A percentile compares a stretch with the other conserved stretches of the same genome.
phyloP scores from a whole-genome alignment of 257 asterid genomes.

The Nicotiana undulata region DNA sequence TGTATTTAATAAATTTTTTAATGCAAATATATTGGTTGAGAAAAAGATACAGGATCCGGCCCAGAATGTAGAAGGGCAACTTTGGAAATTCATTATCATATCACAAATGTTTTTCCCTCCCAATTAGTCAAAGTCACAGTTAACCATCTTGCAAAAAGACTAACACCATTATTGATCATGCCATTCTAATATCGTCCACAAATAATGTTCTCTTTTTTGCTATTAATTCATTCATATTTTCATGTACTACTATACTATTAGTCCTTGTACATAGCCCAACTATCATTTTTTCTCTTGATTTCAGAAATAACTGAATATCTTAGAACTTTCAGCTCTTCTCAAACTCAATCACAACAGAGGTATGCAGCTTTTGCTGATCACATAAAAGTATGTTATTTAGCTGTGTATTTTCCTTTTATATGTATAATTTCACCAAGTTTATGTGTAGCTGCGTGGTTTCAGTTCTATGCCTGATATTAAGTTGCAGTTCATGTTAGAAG shows the following conservation, averaged over 20 bases:
- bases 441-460: neutral
- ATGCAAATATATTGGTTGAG: too few species aligned
- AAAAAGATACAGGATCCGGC: too few species aligned
- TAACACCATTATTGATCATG: constrained; percentile 32
- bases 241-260: neutral
- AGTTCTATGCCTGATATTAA: neutral
- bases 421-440: too few species aligned
- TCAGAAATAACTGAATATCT: neutral
- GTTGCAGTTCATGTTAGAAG: neutral
- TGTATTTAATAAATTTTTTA: too few species aligned
- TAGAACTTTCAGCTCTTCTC: neutral
- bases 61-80: neutral
- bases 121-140: constrained; percentile 19
- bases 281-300: constrained; percentile 28
- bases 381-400: neutral
- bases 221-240: neutral
- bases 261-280: constrained; percentile 5
- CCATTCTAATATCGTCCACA: constrained; percentile 26
- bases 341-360: neutral
- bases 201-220: neutral
- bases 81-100: neutral
- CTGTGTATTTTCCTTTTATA: neutral
- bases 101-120: neutral
- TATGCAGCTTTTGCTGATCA: neutral
- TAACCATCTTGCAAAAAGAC: neutral